Percentiles rank a stretch among this genome's conserved stretches.
Conservation (phyloP, 1,139 yeast genomes). For the Diutina catenulata region DNA sequence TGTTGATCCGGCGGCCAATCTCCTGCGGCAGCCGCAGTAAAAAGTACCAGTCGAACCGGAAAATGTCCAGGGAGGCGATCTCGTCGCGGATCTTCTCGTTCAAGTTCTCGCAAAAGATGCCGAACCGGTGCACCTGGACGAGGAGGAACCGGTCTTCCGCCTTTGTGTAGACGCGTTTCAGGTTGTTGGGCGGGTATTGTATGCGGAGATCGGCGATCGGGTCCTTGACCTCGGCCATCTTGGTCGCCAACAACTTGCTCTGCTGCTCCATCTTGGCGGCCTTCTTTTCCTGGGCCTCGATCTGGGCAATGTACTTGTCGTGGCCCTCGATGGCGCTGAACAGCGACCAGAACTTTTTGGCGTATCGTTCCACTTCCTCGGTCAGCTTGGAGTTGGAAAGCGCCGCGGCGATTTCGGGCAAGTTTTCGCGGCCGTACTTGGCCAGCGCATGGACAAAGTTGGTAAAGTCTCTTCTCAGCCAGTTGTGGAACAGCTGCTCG, state of each 20-base stretch:
- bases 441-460: constrained; percentile 76
- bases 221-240: constrained; percentile 49
- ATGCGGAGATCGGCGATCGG: constrained; percentile 71
- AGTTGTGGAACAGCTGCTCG: constrained; percentile 56
- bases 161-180: constrained; percentile 74
- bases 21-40: constrained; percentile 79
- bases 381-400: constrained; percentile 50
- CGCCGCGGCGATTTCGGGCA: constrained; percentile 39
- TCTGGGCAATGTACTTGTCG: constrained; percentile 76
- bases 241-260: constrained; percentile 49
- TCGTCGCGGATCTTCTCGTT: constrained; percentile 72
- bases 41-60: constrained; percentile 85
- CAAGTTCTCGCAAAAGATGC: constrained; percentile 58
- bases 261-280: constrained; percentile 53
- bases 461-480: constrained; percentile 86
- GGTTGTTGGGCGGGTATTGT: constrained; percentile 86
- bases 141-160: constrained; percentile 79
- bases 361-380: constrained; percentile 60
- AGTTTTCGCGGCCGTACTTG: constrained; percentile 60
- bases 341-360: constrained; percentile 64
- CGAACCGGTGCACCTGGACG: constrained; percentile 62
- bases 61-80: constrained; percentile 58
- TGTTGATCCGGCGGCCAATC: constrained; percentile 68
- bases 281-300: constrained; percentile 82
- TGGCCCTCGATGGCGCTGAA: constrained; percentile 69